Evolutionary conservation across 1,284 basidiomycete genomes (phyloP), one percentile per base, ranked within the genome.

Genomic region (Puccinia coronata): DNA sequence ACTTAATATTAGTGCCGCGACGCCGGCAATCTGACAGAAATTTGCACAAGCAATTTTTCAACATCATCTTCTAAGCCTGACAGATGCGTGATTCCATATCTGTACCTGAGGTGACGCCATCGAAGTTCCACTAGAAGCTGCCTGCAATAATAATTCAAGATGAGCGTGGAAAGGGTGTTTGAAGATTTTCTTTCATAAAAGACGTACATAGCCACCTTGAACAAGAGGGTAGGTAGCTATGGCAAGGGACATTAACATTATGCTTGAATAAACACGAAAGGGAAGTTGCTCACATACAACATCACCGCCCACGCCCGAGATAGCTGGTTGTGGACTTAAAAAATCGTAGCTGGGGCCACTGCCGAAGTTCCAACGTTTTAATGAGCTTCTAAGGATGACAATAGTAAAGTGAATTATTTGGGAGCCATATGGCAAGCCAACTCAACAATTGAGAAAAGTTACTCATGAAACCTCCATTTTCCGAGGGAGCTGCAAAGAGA

Each of bases 341-440:
- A 73, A 74, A 72, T 81, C 79, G 47, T 51, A 81, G 43, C 47
- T 81, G 36, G 79, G 79, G n/a, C 79, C 79, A 81, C 79, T 81
- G 59, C 6, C 39, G 25, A 71, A 61, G 4, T 61, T 25, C 12
- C 8, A 9, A 25, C 47, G 41, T 49, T 47, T 16, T 16, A 63
- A 0, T 18, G 34, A 63, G 43, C 39, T 76, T 53, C 23, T 25
- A 73, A 43, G 31, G 11, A 63, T 14, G 11, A 39, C 11, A 28
- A 43, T 74, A 1, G 25, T 36, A 34, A 25, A 31, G 39, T 43
- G 36, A 39, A 41, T 23, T 34, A 34, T 16, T 18, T 39, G 61
- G 31, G 20, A 63, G 43, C 3, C 49, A 36, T 43, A 23, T 18
- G 65, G 65, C 43, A 74, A 59, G 11, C 12, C 36, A 65, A 69